Conservation (phyloP, 805 yeast genomes). For the Teunomyces cretensis region DNA sequence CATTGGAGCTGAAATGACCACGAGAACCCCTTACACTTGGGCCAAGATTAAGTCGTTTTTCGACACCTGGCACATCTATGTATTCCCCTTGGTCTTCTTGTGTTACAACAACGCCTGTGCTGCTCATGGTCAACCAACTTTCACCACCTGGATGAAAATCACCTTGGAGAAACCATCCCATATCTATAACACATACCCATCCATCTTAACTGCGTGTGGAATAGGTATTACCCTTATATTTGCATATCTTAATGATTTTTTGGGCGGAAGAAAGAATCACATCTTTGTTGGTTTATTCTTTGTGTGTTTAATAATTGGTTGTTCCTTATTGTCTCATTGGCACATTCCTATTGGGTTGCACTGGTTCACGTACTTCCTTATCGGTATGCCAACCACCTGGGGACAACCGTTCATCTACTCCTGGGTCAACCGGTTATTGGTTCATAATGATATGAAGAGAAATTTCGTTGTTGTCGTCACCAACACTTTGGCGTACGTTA, state of each 20-base stretch:
- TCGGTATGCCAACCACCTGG: slow-evolving; percentile 48
- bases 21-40: slow-evolving; percentile 41
- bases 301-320: slow-evolving; percentile 39
- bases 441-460: slow-evolving; percentile 43
- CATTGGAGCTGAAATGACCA: slow-evolving; percentile 40
- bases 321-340: slow-evolving; percentile 47
- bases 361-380: slow-evolving; percentile 49
- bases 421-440: slow-evolving; percentile 53
- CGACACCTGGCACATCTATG: slow-evolving; percentile 49
- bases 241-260: slow-evolving; percentile 31
- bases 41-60: slow-evolving; percentile 40
- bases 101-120: slow-evolving; percentile 35
- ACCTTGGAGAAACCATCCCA: slow-evolving; percentile 25
- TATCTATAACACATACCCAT: slow-evolving; percentile 32
- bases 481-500: slow-evolving; percentile 39
- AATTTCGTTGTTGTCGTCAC: slow-evolving; percentile 36
- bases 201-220: slow-evolving; percentile 30
- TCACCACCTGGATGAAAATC: slow-evolving; percentile 36
- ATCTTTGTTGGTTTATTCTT: slow-evolving; percentile 39
- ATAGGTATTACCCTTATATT: slow-evolving; percentile 35
- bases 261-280: slow-evolving; percentile 35
- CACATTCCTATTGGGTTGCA: slow-evolving; percentile 47
- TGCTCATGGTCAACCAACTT: slow-evolving; percentile 36
- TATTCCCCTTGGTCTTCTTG: slow-evolving; percentile 43
- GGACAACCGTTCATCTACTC: slow-evolving; percentile 58